phyloP scores from a whole-genome alignment of 23 red algal species.

The Gracilaria vermiculophylla region DNA sequence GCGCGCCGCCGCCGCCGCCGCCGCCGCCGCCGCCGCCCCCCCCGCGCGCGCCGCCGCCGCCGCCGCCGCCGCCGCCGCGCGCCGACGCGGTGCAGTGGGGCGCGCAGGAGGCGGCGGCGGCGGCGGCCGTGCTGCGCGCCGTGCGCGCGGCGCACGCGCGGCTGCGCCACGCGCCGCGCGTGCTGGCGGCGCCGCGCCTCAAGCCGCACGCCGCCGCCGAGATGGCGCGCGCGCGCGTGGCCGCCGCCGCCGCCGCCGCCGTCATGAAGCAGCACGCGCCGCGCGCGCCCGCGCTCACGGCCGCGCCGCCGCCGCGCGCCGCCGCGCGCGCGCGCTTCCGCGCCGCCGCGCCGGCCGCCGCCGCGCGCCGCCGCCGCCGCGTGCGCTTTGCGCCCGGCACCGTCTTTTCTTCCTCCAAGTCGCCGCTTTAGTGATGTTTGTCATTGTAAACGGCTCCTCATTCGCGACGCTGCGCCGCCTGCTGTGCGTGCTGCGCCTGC shows the following conservation, averaged over 20 bases:
- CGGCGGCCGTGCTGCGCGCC: constrained; percentile 28
- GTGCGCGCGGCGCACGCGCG: constrained; percentile 17
- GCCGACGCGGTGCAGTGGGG: constrained; percentile 28
- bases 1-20: background rate
- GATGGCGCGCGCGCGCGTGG: constrained; percentile 61
- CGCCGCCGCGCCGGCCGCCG: background rate
- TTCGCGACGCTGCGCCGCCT: too few relatives aligned
- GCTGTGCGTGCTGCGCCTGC: too few relatives aligned
- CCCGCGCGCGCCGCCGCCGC: background rate
- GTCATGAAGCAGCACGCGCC: constrained; percentile 11
- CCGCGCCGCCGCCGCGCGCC: background rate
- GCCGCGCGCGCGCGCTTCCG: background rate
- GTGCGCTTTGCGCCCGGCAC: background rate
- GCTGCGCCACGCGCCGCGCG: background rate
- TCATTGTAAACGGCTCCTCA: too few relatives aligned
- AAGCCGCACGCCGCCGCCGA: constrained; percentile 59
- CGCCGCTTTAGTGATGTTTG: too few relatives aligned
- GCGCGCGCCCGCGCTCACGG: background rate
- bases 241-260: constrained; percentile 46
- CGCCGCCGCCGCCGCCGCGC: background rate
- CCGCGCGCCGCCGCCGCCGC: background rate
- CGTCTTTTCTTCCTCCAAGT: too few relatives aligned
- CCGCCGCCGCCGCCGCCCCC: background rate
- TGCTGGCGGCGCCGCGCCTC: background rate
- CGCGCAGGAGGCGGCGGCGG: constrained; percentile 43